phyloP scores from a whole-genome alignment of 331 rosid species.

The Malus hybrid region DNA sequence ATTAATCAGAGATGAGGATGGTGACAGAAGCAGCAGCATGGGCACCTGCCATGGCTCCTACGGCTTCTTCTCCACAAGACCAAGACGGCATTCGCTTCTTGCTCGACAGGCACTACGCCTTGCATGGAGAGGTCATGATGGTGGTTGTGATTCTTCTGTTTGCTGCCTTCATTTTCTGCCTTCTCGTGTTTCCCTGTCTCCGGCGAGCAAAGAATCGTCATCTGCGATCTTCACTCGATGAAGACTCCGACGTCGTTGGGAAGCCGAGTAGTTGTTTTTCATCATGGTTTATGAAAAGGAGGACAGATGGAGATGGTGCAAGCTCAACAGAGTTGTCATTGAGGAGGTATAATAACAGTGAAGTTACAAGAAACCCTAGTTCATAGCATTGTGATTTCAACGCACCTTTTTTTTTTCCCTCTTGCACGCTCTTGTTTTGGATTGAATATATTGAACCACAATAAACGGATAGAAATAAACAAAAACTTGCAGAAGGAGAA shows the following conservation, averaged over 20 bases:
- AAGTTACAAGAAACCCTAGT: not conserved
- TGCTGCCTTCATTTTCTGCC: conserved; percentile 24
- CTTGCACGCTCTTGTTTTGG: no score
- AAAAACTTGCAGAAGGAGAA: no score
- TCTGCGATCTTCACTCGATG: not conserved
- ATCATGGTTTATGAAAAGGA: not conserved
- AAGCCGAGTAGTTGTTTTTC: not conserved
- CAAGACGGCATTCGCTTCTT: conserved; percentile 27
- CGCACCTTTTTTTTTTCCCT: no score
- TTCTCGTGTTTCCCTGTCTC: conserved; percentile 25
- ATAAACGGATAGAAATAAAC: no score
- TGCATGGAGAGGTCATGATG: conserved; percentile 43
- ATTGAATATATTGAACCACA: no score
- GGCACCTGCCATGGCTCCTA: conserved; percentile 22
- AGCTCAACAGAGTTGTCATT: not conserved
- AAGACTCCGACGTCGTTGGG: not conserved
- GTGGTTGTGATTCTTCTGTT: conserved; percentile 26
- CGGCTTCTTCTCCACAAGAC: conserved; percentile 13
- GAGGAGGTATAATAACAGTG: not conserved
- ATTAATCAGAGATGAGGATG: not conserved
- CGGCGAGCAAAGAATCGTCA: not conserved
- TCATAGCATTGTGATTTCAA: not conserved
- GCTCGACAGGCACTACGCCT: conserved; percentile 34
- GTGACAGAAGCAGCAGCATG: not conserved
- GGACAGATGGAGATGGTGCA: not conserved